phyloP scores from a whole-genome alignment of 1,284 basidiomycete species.

The Sphaerobolus stellatus region DNA sequence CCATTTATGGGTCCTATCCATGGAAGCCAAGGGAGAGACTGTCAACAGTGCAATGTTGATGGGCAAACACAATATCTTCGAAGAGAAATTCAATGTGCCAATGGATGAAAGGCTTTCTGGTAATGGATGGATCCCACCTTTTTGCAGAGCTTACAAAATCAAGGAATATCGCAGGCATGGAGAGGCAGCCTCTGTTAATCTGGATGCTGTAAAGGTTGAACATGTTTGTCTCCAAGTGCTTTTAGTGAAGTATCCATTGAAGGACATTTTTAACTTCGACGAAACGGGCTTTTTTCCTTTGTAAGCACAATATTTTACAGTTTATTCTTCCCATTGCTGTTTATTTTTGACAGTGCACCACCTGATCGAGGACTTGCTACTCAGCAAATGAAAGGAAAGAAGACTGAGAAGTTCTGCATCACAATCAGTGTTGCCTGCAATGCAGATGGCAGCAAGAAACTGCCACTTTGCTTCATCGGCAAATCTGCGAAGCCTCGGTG shows the following conservation, averaged over 20 bases:
- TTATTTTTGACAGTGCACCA: conserved; percentile 13
- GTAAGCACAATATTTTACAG: conserved; percentile 16
- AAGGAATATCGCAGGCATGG: conserved; percentile 32
- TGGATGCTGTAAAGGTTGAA: conserved; percentile 22
- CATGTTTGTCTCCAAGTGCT: conserved; percentile 20
- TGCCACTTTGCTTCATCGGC: conserved; percentile 30
- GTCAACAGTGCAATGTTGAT: no score
- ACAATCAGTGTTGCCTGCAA: conserved; percentile 32
- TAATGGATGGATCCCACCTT: no score
- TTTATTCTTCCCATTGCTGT: neutral
- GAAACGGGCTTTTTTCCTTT: conserved; percentile 36
- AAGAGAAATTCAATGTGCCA: no score
- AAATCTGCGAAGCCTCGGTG: conserved; percentile 23
- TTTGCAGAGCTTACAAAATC: no score
- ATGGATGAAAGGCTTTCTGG: no score
- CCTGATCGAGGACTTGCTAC: conserved; percentile 25
- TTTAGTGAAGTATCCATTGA: conserved; percentile 18
- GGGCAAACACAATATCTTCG: no score
- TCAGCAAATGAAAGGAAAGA: conserved; percentile 21
- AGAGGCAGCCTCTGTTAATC: conserved; percentile 28
- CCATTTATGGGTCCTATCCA: no score
- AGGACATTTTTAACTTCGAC: conserved; percentile 39
- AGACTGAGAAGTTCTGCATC: conserved; percentile 26
- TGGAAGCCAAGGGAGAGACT: no score
- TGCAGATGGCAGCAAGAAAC: conserved; percentile 31